Evolutionary conservation across 352 stramenopile species (phyloP), one percentile per base, ranked within the genome.

Genomic region (Pythium rishiriense): DNA sequence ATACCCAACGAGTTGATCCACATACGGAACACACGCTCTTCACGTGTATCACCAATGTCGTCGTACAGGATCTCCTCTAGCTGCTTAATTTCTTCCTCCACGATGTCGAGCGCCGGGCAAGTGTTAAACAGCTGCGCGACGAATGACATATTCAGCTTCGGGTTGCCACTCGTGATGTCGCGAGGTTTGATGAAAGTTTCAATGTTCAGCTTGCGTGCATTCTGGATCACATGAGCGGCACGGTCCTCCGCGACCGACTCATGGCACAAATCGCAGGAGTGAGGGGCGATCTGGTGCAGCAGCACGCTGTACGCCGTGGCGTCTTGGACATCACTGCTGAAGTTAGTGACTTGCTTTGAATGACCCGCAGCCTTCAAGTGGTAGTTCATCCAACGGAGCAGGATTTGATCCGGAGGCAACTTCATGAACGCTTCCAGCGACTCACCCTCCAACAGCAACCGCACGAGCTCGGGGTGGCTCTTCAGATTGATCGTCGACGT

Each of bases 311-410:
- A 97, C 25, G 83, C 87, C 22, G 73, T 90, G 4, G 89, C 87
- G 61, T 98, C 92, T 37, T 85, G 78, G 9, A 98, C 58, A 43
- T 93, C 86, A 0, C 64, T 69, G 59, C 82, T 90, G 61, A 94
- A 94, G 62, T 94, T 94, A 11, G 81, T 87, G 25, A 95, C 79
- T 28, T 76, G 76, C 58, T 91, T 91, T 14, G 76, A 60, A 62
- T 93, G 81, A 3, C 83, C 79, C 11, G 83, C 83, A 35, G 81
- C 83, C 62, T 83, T 83, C 17, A 98, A 70, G 68, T 98, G 93
- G 66, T 97, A 97, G 69, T 98, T 98, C 73, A 98, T 84, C 93
- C 93, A 98, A 42, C 93, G 87, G 54, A 98, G 70, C 53, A 98
- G 59, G 48, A 98, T 98, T 47, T 94, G 80, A 53, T 98, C 92